Evolutionary conservation across 768 basidiomycete genomes (phyloP).

Genomic region (Tricholoma bakamatsutake): DNA sequence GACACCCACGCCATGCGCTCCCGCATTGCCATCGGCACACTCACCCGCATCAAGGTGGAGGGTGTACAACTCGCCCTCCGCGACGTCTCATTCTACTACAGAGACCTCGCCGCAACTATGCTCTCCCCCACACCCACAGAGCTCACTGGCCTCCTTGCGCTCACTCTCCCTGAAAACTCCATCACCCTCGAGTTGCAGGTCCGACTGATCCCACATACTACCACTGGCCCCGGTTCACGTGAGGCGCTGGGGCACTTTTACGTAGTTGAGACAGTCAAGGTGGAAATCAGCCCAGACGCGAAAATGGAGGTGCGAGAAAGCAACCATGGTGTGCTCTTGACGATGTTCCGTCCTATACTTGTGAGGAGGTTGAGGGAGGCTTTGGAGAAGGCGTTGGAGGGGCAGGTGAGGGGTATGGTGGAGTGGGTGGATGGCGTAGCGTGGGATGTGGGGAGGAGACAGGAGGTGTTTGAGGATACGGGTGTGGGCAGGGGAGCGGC

Average conservation of each 20-base stretch:
- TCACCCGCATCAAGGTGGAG: constrained; percentile 61
- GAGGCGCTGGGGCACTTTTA: constrained; percentile 43
- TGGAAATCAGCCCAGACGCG: constrained; percentile 52
- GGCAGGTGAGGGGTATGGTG: constrained; percentile 45
- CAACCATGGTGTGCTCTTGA: constrained; percentile 58
- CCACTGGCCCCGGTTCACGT: constrained; percentile 35
- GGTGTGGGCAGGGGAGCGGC: constrained; percentile 45
- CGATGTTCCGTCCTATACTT: constrained; percentile 60
- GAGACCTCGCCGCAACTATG: constrained; percentile 47
- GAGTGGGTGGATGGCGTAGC: constrained; percentile 51
- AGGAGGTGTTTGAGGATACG: constrained; percentile 60
- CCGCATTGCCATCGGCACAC: constrained; percentile 49
- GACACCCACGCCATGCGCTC: constrained; percentile 23
- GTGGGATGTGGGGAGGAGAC: constrained; percentile 52
- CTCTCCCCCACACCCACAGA: constrained; percentile 50
- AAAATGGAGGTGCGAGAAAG: constrained; percentile 48
- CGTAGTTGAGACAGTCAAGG: constrained; percentile 48
- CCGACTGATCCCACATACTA: constrained; percentile 51
- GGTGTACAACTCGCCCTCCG: constrained; percentile 57
- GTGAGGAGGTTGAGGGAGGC: constrained; percentile 51
- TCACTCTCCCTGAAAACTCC: constrained; percentile 60
- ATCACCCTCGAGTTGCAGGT: constrained; percentile 65
- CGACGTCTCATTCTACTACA: constrained; percentile 72
- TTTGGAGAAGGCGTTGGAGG: constrained; percentile 50
- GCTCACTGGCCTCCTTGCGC: constrained; percentile 55